Conservation (phyloP, 140 eudicot species). For the Cichorium intybus region DNA sequence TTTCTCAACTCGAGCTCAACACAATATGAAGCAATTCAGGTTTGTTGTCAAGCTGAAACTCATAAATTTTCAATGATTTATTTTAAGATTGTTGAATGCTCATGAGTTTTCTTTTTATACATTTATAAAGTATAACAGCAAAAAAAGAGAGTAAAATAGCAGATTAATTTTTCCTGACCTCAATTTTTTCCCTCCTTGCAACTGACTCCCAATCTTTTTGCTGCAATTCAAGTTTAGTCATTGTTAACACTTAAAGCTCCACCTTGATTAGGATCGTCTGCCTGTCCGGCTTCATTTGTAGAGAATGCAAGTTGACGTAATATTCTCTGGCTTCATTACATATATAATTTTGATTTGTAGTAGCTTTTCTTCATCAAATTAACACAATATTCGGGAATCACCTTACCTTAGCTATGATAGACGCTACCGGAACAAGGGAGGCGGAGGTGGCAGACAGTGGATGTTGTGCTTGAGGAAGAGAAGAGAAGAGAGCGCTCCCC, state of each 20-base stretch:
- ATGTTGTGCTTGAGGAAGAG: too few relatives aligned
- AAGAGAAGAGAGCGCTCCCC: too few relatives aligned
- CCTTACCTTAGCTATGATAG: too few relatives aligned
- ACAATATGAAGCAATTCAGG: conserved; percentile 51
- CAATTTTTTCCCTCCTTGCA: conserved; percentile 84
- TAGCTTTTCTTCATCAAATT: too few relatives aligned
- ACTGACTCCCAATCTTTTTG: conserved; percentile 96
- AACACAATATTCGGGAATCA: too few relatives aligned
- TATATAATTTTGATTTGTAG: too few relatives aligned
- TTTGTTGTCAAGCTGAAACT: too few relatives aligned
- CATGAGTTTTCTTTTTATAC: neutral
- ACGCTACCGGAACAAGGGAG: too few relatives aligned
- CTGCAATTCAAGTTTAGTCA: conserved; percentile 86
- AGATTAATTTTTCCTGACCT: conserved; percentile 43
- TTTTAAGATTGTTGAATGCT: neutral
- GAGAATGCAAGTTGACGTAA: conserved; percentile 60
- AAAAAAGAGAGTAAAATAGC: neutral
- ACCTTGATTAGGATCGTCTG: conserved; percentile 47
- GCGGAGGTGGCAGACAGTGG: too few relatives aligned
- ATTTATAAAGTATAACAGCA: neutral
- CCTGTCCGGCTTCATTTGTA: conserved; percentile 69
- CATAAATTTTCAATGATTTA: neutral
- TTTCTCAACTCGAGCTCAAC: conserved; percentile 90
- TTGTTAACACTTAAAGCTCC: conserved; percentile 67
- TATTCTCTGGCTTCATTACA: too few relatives aligned